Evolutionary conservation across 352 stramenopile species (phyloP), one percentile per base, ranked within the genome.

Genomic region (Phytopythium chamaehyphon): DNA sequence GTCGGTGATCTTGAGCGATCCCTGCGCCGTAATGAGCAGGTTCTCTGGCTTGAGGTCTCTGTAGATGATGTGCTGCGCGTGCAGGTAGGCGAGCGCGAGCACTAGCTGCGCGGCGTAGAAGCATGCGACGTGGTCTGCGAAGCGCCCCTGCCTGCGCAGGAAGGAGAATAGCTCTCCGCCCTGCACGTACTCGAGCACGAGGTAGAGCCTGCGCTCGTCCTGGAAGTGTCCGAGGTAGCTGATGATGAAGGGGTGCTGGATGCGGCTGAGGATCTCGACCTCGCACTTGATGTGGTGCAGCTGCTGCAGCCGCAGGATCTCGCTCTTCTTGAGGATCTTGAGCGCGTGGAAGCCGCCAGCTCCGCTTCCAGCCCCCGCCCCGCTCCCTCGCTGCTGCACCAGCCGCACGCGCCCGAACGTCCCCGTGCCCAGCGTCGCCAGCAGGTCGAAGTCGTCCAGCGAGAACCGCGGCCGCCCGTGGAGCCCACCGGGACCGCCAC

Each of bases 21-120:
- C 93, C 22, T 90, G 73, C 7, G 73, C 61, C 38, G 86, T 95
- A 59, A 98, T 96, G 26, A 98, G 76, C 26, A 97, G 59, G 60
- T 97, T 97, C 73, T 97, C 91, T 10, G 90, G 90, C 67, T 98
- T 98, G 19, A 98, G 65, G 47, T 97, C 90, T 39, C 92, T 73
- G 58, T 97, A 98, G 57, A 96, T 92, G 58, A 98, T 96, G 55
- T 96, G 75, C 43, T 96, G 72, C n/a, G 65, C 72, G 70, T 98
- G 90, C 26, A 98, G 59, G 55, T 97, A 95, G 21, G 75, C 57
- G 47, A 98, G 83, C 9, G 86, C 87, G 21, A 96, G 68, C 40
- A 96, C 79, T 35, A 98, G 73, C 61, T 97, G 85, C 9, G 78
- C 70, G 9, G 87, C 74, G 57, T 96, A 97, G 66, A 93, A 97